These are phyloP conservation scores for Mallotus nudiflorus DNA, from an alignment of 345 rosid genomes.

Conservation along the genomic window DNA sequence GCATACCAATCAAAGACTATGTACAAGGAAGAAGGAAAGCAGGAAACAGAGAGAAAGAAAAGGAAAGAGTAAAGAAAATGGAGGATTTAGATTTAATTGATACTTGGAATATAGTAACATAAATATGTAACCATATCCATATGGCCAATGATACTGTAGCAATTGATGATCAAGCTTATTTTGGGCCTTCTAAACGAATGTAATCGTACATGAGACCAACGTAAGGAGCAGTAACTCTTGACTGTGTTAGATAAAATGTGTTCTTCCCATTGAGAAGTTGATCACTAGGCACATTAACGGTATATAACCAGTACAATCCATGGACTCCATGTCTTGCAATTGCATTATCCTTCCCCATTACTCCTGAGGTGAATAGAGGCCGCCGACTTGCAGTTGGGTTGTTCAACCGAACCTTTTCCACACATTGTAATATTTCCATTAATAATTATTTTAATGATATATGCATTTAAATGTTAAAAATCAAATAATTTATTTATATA, in stretches of 20 bases:
- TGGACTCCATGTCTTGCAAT: slow-evolving; percentile 90
- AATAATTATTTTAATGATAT: too few relatives aligned
- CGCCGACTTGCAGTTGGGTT: slow-evolving; percentile 7
- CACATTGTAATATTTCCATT: too few relatives aligned
- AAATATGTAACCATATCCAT: not conserved
- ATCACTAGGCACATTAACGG: slow-evolving; percentile 40
- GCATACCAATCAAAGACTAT: too few relatives aligned
- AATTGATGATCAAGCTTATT: not conserved
- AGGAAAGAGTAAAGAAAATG: too few relatives aligned
- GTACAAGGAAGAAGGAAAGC: too few relatives aligned
- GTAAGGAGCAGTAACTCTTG: slow-evolving; percentile 38
- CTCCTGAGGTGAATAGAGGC: slow-evolving; percentile 46
- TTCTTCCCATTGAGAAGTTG: slow-evolving; percentile 46
- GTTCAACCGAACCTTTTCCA: slow-evolving; percentile 55
- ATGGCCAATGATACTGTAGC: too few relatives aligned
- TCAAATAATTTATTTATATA: not conserved
- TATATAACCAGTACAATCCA: slow-evolving; percentile 66
- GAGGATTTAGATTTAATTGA: too few relatives aligned
- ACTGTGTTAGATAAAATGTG: slow-evolving; percentile 55
- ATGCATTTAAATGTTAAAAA: too few relatives aligned
- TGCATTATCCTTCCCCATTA: slow-evolving; percentile 65
- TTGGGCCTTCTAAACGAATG: slow-evolving; percentile 75
- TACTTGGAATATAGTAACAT: not conserved
- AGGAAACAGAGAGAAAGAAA: too few relatives aligned
- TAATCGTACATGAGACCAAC: slow-evolving; percentile 79